Evolutionary conservation across 1,284 basidiomycete genomes (phyloP).

Genomic region (Microbotryum saponariae): DNA sequence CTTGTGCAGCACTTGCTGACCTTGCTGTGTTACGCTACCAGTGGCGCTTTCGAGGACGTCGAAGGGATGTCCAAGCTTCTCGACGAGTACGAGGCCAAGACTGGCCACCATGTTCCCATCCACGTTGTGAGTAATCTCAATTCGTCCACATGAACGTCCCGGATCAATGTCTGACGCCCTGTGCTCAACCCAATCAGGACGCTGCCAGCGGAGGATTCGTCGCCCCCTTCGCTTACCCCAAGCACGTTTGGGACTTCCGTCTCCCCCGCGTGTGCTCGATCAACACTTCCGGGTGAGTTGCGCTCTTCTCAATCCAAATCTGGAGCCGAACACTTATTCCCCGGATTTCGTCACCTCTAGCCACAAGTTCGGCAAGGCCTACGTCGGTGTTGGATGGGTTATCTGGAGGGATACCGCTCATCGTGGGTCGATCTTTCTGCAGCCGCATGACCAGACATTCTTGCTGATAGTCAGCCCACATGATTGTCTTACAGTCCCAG

Average conservation of each 20-base stretch:
- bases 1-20: background rate
- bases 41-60: constrained; percentile 82
- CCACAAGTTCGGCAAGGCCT: constrained; percentile 80
- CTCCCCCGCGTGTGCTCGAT: constrained; percentile 81
- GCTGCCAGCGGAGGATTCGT: constrained; percentile 74
- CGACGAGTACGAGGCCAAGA: constrained; percentile 75
- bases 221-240: constrained; percentile 47
- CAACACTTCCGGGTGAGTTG: constrained; percentile 46
- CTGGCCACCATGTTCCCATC: constrained; percentile 56
- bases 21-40: too few relatives aligned
- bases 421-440: background rate
- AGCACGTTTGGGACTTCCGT: constrained; percentile 76
- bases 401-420: constrained; percentile 63
- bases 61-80: constrained; percentile 75
- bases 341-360: constrained; percentile 49
- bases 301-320: background rate
- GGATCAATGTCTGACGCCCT: too few relatives aligned
- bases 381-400: constrained; percentile 84
- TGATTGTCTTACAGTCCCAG: constrained; percentile 10
- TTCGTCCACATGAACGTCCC: background rate
- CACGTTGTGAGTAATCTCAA: constrained; percentile 49
- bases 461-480: background rate
- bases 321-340: too few relatives aligned
- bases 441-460: background rate
- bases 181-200: constrained; percentile 45